phyloP scores from a whole-genome alignment of 2,329 filamentous ascomycete genomes.

The Exserohilum rostratum region DNA sequence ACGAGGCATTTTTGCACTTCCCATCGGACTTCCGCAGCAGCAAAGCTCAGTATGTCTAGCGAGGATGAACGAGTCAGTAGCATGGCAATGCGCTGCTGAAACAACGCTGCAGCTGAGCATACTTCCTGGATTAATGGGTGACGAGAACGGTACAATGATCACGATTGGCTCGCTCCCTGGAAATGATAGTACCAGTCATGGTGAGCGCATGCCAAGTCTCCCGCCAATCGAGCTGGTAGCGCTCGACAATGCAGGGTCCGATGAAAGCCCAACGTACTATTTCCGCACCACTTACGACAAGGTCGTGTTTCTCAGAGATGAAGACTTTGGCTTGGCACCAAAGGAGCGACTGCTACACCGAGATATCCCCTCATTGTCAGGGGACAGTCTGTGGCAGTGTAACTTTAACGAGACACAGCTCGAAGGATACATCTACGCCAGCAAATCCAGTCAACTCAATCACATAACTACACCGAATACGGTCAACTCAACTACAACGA shows the following conservation, averaged over 20 bases:
- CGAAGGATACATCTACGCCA: slow-evolving; percentile 32
- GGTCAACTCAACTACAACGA: neutral
- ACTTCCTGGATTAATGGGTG: slow-evolving; percentile 16
- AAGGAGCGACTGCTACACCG: neutral
- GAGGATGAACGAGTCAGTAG: slow-evolving; percentile 27
- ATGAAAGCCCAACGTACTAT: slow-evolving; percentile 21
- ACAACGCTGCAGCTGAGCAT: slow-evolving; percentile 28
- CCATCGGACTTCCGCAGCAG: slow-evolving; percentile 25
- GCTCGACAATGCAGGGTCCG: neutral
- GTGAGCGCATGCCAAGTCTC: slow-evolving; percentile 27
- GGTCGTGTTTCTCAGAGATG: slow-evolving; percentile 25
- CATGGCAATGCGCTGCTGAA: slow-evolving; percentile 34
- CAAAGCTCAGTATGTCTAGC: slow-evolving; percentile 37
- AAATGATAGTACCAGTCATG: slow-evolving; percentile 20
- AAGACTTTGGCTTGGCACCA: slow-evolving; percentile 15
- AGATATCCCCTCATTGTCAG: slow-evolving; percentile 15
- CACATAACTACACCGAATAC: neutral
- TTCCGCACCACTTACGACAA: slow-evolving; percentile 35
- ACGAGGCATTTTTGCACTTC: slow-evolving; percentile 29
- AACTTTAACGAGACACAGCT: slow-evolving; percentile 34
- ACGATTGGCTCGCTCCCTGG: slow-evolving; percentile 14
- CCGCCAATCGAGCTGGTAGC: slow-evolving; percentile 15
- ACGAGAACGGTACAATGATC: slow-evolving; percentile 17
- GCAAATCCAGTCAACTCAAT: neutral
- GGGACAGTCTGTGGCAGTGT: slow-evolving; percentile 34